Evolutionary conservation across 768 basidiomycete genomes (phyloP).

Genomic region (Pilatotrama ljubarskyi): DNA sequence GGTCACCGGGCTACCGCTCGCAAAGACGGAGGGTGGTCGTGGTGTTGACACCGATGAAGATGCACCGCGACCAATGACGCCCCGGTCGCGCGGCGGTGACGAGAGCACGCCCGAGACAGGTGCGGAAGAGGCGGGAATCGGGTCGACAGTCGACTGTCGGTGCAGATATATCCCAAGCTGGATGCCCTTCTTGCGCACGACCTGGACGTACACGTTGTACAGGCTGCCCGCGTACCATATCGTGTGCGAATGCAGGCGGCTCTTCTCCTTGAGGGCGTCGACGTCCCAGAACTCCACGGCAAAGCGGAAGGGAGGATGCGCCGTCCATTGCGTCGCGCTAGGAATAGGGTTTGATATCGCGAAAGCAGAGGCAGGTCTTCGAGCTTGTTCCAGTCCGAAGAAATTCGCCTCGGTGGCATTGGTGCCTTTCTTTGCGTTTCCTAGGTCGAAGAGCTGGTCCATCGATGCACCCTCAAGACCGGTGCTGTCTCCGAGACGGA

Average conservation of each 20-base stretch:
- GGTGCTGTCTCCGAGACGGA: conserved; percentile 72
- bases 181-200: conserved; percentile 76
- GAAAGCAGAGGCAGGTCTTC: conserved; percentile 38
- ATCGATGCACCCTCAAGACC: conserved; percentile 55
- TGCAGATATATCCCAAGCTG: conserved; percentile 91
- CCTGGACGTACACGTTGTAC: conserved; percentile 88
- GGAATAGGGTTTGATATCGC: conserved; percentile 36
- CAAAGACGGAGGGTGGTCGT: conserved; percentile 6
- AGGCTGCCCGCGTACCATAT: conserved; percentile 88
- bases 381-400: conserved; percentile 59
- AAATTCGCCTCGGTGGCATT: conserved; percentile 51
- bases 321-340: conserved; percentile 57
- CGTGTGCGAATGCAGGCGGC: conserved; percentile 78
- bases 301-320: conserved; percentile 81
- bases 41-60: conserved; percentile 20
- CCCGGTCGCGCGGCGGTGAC: conserved; percentile 8
- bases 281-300: conserved; percentile 91
- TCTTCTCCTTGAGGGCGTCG: conserved; percentile 80
- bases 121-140: conserved; percentile 70
- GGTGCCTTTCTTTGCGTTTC: conserved; percentile 15
- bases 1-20: background rate
- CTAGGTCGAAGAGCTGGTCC: conserved; percentile 64
- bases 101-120: conserved; percentile 33
- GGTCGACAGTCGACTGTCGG: conserved; percentile 78
- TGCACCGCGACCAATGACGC: conserved; percentile 8